Conservation (phyloP, 129 eudicot species). For the Artemisia argyi region DNA sequence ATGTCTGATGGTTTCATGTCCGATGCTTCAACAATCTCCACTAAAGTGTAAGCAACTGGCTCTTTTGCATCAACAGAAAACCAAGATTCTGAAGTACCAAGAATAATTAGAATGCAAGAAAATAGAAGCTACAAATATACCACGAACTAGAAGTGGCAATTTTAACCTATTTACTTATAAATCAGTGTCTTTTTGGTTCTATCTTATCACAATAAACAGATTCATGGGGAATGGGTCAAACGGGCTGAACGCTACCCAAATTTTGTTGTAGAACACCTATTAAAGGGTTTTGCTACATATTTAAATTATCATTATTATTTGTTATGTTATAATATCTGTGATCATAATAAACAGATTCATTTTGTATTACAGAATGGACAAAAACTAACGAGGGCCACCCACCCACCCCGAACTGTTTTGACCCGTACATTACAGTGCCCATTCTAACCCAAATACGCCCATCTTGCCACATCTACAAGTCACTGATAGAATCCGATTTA, state of each 20-base stretch:
- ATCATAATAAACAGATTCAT: too few species aligned
- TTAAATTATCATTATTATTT: too few species aligned
- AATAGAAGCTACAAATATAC: background rate
- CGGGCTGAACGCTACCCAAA: too few species aligned
- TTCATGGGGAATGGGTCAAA: too few species aligned
- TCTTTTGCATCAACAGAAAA: constrained; percentile 87
- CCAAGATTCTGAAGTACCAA: constrained; percentile 56
- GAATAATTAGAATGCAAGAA: background rate
- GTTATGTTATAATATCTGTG: too few species aligned
- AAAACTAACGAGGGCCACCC: background rate
- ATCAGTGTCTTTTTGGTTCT: too few species aligned
- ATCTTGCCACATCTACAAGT: background rate
- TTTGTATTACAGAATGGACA: background rate
- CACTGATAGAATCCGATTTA: too few species aligned
- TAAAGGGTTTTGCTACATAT: too few species aligned
- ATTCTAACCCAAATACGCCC: background rate
- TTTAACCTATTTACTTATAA: too few species aligned
- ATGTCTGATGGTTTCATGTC: constrained; percentile 83
- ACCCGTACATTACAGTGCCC: background rate
- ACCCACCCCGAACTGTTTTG: background rate
- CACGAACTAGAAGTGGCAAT: too few species aligned
- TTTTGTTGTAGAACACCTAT: too few species aligned
- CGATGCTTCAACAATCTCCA: constrained; percentile 82
- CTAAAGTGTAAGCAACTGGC: constrained; percentile 66
- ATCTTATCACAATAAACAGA: too few species aligned